These are phyloP conservation scores for Fraxinus platypoda DNA, from an alignment of 305 asterid genomes.

Conservation along the genomic window DNA sequence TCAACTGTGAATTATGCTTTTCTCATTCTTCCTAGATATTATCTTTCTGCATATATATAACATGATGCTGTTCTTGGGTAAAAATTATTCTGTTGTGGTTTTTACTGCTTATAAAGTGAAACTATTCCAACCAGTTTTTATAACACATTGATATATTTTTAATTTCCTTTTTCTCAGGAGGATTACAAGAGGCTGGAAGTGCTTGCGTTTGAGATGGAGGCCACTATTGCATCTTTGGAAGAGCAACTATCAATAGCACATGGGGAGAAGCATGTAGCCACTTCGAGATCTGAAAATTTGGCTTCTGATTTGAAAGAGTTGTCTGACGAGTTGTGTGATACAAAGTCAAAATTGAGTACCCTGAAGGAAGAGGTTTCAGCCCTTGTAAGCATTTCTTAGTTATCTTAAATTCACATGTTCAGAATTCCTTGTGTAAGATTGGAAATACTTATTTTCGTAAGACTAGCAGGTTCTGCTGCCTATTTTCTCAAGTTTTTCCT, in stretches of 20 bases:
- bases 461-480: slow-evolving; percentile 13
- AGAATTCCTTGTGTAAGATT: not conserved
- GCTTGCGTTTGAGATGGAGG: slow-evolving; percentile 91
- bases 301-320: slow-evolving; percentile 53
- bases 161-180: slow-evolving; percentile 46
- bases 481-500: slow-evolving; percentile 22
- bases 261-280: slow-evolving; percentile 55
- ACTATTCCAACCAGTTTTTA: not conserved
- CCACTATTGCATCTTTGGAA: slow-evolving; percentile 73
- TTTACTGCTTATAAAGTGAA: not conserved
- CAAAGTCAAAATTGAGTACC: slow-evolving; percentile 51
- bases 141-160: not conserved
- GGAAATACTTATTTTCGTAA: slow-evolving; percentile 5
- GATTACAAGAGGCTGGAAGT: slow-evolving; percentile 82
- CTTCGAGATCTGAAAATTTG: slow-evolving; percentile 67
- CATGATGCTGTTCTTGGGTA: not conserved
- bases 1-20: slow-evolving; percentile 5
- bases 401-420: slow-evolving; percentile 18
- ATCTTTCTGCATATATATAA: not conserved
- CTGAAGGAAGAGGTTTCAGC: slow-evolving; percentile 62
- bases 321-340: slow-evolving; percentile 50
- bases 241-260: slow-evolving; percentile 54
- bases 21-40: slow-evolving; percentile 2
- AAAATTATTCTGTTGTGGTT: not conserved
- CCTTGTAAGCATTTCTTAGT: slow-evolving; percentile 56